Percentiles rank a stretch among this genome's conserved stretches.
Conservation (phyloP, 2,329 filamentous ascomycete species). For the Aureobasidium sp. region DNA sequence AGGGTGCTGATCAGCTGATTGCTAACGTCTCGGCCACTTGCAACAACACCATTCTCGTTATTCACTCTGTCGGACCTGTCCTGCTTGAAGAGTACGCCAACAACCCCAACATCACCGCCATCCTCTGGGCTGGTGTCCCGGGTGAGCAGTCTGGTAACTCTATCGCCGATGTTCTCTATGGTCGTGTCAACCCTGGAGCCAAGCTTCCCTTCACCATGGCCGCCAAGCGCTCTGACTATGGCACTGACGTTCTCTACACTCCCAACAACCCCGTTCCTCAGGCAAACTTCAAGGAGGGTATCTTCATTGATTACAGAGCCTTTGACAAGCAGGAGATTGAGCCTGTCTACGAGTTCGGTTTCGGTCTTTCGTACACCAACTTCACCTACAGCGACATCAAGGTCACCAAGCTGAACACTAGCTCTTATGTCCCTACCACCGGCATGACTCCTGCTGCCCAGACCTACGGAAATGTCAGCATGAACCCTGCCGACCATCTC, state of each 20-base stretch:
- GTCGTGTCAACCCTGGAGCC: slow-evolving; percentile 63
- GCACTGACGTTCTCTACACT: slow-evolving; percentile 54
- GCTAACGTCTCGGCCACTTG: slow-evolving; percentile 66
- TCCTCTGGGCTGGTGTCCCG: slow-evolving; percentile 69
- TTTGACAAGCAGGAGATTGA: slow-evolving; percentile 58
- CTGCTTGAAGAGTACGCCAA: slow-evolving; percentile 65
- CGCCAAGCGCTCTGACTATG: slow-evolving; percentile 57
- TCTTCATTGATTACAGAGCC: slow-evolving; percentile 69
- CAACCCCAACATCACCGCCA: slow-evolving; percentile 69
- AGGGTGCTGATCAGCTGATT: slow-evolving; percentile 47
- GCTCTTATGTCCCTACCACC: slow-evolving; percentile 50
- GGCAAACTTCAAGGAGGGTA: slow-evolving; percentile 62
- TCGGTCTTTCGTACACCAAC: slow-evolving; percentile 68
- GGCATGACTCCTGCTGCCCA: slow-evolving; percentile 58
- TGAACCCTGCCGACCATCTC: slow-evolving; percentile 49
- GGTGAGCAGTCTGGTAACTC: slow-evolving; percentile 75
- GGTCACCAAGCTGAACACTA: slow-evolving; percentile 40
- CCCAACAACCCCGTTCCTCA: slow-evolving; percentile 66
- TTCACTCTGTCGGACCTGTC: slow-evolving; percentile 75
- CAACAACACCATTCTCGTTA: slow-evolving; percentile 80
- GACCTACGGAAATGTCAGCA: slow-evolving; percentile 44
- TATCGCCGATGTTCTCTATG: slow-evolving; percentile 70
- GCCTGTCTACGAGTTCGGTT: slow-evolving; percentile 71
- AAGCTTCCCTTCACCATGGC: slow-evolving; percentile 75
- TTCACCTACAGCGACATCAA: slow-evolving; percentile 61